Evolutionary conservation across 2,329 filamentous ascomycete genomes (phyloP), one percentile per base, ranked within the genome.

Genomic region (Apiospora malaysiana): DNA sequence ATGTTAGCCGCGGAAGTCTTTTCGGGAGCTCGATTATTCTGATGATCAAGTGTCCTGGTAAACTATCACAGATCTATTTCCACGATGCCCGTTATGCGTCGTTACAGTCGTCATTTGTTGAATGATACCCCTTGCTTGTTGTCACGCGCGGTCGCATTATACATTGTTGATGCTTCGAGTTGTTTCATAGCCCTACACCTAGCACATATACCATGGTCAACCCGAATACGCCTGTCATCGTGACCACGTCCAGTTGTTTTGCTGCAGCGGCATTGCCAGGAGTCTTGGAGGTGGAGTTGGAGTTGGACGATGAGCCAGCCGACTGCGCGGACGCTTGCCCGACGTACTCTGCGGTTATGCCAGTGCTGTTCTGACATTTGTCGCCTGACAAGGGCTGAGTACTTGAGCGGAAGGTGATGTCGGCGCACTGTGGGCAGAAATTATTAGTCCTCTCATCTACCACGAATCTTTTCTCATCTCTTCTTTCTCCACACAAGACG

Each of bases 341-440:
- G 16, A 81, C 73, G 56, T 63, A 63, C 25, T 75, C 72, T 21
- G 86, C 83, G 5, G 82, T 83, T 63, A 93, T 82, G 45, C 86
- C 87, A 12, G 85, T 89, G 73, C 84, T 85, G 74, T 89, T 92
- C 73, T 81, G 82, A 85, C 91, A 94, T 71, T 85, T 81, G 51
- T 82, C 81, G 27, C 79, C 82, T 37, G 82, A 78, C 21, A 86
- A 83, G 10, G 82, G 79, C 23, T 85, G 82, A 5, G 88, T 84
- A 14, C 83, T 82, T 68, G 83, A 82, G 43, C 85, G 87, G 82
- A 95, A 91, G 37, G 88, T 90, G 74, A 94, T 88, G 76, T 95
- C 92, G 77, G 92, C 91, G 80, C 93, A 95, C 90, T 92, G 72
- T 69, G 14, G n/a, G 4, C 27, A 23, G 43, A 5, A 6, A 16